These are phyloP conservation scores for Schizochytrium sp. DNA, from an alignment of 108 stramenopile species.

Conservation along the genomic window DNA sequence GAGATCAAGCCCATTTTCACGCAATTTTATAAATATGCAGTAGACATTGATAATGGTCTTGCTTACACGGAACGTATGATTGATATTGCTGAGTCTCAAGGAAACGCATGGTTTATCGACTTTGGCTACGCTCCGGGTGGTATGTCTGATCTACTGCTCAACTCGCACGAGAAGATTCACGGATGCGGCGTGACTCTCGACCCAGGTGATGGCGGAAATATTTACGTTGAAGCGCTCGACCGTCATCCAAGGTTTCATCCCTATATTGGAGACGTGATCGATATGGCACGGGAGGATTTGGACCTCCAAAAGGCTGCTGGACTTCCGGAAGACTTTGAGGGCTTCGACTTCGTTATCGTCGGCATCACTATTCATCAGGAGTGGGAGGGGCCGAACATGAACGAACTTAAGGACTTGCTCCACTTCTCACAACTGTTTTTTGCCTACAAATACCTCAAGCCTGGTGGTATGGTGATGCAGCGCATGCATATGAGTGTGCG, in stretches of 20 bases:
- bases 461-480: slow-evolving; percentile 58
- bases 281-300: slow-evolving; percentile 52
- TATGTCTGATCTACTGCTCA: slow-evolving; percentile 56
- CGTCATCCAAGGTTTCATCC: slow-evolving; percentile 10
- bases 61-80: slow-evolving; percentile 49
- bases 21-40: slow-evolving; percentile 47
- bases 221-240: slow-evolving; percentile 46
- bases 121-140: slow-evolving; percentile 60
- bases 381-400: slow-evolving; percentile 57
- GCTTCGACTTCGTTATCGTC: slow-evolving; percentile 50
- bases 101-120: slow-evolving; percentile 48
- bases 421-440: slow-evolving; percentile 56
- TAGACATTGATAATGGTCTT: slow-evolving; percentile 49
- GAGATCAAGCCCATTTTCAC: slow-evolving; percentile 54
- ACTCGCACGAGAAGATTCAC: slow-evolving; percentile 43
- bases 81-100: slow-evolving; percentile 40
- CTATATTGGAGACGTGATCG: slow-evolving; percentile 46
- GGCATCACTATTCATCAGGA: slow-evolving; percentile 58
- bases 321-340: slow-evolving; percentile 48
- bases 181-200: slow-evolving; percentile 49
- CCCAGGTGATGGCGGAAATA: slow-evolving; percentile 40
- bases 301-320: slow-evolving; percentile 16
- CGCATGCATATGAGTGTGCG: slow-evolving; percentile 61
- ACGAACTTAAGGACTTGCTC: slow-evolving; percentile 55
- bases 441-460: slow-evolving; percentile 57